Conservation (phyloP, 2,329 filamentous ascomycete genomes). For the Ceratocystis variospora region DNA sequence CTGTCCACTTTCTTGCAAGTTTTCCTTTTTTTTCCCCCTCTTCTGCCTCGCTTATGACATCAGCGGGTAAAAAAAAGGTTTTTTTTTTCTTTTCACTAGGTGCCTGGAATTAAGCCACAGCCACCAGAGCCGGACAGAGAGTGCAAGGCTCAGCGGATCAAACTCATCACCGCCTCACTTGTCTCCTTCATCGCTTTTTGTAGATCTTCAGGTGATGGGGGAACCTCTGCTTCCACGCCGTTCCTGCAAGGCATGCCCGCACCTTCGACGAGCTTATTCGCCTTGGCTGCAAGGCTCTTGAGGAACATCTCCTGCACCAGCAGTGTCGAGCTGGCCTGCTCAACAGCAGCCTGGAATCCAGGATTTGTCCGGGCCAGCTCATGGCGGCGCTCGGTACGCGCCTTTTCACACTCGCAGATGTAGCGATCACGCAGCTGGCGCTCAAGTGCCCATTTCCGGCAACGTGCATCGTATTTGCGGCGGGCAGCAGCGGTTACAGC, state of each 20-base stretch:
- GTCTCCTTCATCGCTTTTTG: slow-evolving; percentile 12
- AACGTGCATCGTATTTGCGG: slow-evolving; percentile 13
- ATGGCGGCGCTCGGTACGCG: slow-evolving; percentile 8
- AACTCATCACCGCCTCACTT: slow-evolving; percentile 16
- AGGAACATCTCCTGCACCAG: slow-evolving; percentile 17
- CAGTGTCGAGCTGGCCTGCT: slow-evolving; percentile 13
- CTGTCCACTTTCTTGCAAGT: not conserved
- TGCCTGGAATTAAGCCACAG: not conserved
- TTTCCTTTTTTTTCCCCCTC: not conserved
- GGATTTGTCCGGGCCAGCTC: not conserved
- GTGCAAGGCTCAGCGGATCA: slow-evolving; percentile 10
- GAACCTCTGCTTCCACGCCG: not conserved
- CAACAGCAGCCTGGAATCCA: slow-evolving; percentile 9
- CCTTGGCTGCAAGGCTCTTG: slow-evolving; percentile 12
- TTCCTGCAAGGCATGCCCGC: slow-evolving; percentile 6
- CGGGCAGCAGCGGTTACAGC: slow-evolving; percentile 5
- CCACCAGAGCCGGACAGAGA: not conserved
- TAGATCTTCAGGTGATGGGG: not conserved
- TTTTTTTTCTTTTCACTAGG: no score
- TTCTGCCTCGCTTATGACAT: not conserved
- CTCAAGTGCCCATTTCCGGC: slow-evolving; percentile 13
- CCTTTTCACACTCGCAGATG: slow-evolving; percentile 10
- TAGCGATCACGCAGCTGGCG: slow-evolving; percentile 17
- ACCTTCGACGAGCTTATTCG: slow-evolving; percentile 9
- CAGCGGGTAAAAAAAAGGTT: not conserved